These are phyloP conservation scores for Erythrophleum fordii DNA, from an alignment of 306 rosid species.

Conservation along the genomic window DNA sequence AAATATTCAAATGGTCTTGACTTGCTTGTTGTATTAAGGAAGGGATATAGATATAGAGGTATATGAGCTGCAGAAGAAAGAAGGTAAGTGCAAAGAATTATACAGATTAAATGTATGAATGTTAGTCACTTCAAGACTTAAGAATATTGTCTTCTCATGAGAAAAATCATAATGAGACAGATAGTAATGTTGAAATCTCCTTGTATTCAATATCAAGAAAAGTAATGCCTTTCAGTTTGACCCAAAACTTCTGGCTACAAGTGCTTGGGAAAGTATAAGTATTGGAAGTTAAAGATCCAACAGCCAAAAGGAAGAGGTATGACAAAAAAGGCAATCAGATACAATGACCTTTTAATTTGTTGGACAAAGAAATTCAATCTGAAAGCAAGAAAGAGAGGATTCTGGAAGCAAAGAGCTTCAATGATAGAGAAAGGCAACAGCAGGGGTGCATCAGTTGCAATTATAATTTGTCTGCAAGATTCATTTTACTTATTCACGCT, in stretches of 20 bases:
- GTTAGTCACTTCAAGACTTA: slow-evolving; percentile 4
- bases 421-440: slow-evolving; percentile 12
- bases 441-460: slow-evolving; percentile 9
- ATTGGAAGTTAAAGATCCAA: slow-evolving; percentile 14
- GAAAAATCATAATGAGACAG: slow-evolving; percentile 2
- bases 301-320: slow-evolving; percentile 18
- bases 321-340: slow-evolving; percentile 17
- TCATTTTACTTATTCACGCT: slow-evolving; percentile 8
- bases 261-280: not conserved
- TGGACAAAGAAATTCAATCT: slow-evolving; percentile 21
- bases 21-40: slow-evolving; percentile 93
- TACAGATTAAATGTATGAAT: not conserved
- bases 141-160: not conserved
- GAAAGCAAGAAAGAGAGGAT: slow-evolving; percentile 3
- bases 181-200: not conserved
- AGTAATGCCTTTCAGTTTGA: not conserved
- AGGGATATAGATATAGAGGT: slow-evolving; percentile 90
- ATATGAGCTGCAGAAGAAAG: slow-evolving; percentile 80
- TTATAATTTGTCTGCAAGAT: slow-evolving; percentile 9
- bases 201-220: not conserved
- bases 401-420: not conserved
- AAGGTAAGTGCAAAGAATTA: slow-evolving; percentile 23
- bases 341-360: not conserved
- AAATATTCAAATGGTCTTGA: slow-evolving; percentile 94
- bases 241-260: slow-evolving; percentile 1